Base-by-base conservation (phyloP, 495 filamentous ascomycete genomes). In the Sordaria brevicollis region DNA sequence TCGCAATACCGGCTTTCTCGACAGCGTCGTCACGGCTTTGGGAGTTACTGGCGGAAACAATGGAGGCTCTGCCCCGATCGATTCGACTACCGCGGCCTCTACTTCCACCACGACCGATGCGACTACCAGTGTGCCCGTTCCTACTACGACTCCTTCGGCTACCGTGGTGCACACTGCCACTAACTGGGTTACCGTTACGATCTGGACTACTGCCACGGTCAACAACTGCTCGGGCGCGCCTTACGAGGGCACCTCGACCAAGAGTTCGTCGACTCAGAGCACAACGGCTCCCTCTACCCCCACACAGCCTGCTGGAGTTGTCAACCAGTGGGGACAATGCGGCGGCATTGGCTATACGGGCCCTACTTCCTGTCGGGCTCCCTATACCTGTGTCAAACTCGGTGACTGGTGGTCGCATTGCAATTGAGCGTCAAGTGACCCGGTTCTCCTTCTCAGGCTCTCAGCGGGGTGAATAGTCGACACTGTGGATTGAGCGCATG, bases 1-100 rank as follows among this genome's bases (percentile, higher is more conserved):
- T 73, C 78, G 75, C 36, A 91, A 91, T 75, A 7, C 71, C 9
- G 88, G 88, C 7, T 89, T 89, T 74, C 76, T 91, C 71, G 77
- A 79, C 35, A 74, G 73, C 35, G 77, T 88, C 25, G 75, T 68
- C 66, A 57, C 71, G 17, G 70, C 74, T 3, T 70, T 83, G 65
- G 73, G 74, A 15, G 68, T 65, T 10, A 57, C 36, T 1, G 67
- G 25, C 17, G 38, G 39, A 31, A n/a, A 15, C 34, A 17, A 19
- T 35, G n/a, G 17, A 13, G 35, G 33, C 11, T 37, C n/a, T 15
- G 35, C 62, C 1, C 67, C 69, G 19, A 41, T 69, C 5, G 13
- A 65, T 13, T 21, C 49, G 0, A 5, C 70, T 25, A 49, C 71
- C 6, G 65, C 70, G 34, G n/a, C n/a, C n/a, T n/a, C n/a, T n/a